Base-by-base conservation (phyloP, 768 basidiomycete genomes). In the Collybia sordida region DNA sequence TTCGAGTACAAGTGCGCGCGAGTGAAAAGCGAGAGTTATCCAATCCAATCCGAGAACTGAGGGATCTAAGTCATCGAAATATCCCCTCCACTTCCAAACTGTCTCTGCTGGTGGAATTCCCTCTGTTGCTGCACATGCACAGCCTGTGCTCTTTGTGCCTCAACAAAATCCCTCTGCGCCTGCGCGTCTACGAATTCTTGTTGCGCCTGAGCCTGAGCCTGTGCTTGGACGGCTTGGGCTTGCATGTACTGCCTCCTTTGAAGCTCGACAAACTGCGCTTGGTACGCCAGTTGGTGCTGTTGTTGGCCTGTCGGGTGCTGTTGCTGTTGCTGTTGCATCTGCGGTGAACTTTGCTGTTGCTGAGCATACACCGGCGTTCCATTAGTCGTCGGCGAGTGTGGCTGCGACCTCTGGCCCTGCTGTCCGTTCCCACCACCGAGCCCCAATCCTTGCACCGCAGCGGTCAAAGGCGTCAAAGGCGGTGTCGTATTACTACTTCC, bases 301-400 rank as follows among this genome's bases (percentile, higher is more conserved):
- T 55, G 53, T 11, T 41, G 6, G 31, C 42, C n/a, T 47, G 41
- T 19, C 25, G 48, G 25, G 53, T 45, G 35, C 47, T 52, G 53
- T 34, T 47, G 53, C 25, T 53, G 56, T 39, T 52, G 17, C 42
- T 49, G 49, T 21, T 46, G 24, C 21, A 40, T 25, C 35, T 45
- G 45, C 27, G 44, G 42, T 22, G 43, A 45, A 65, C 31, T 14
- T 14, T 31, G 66, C 27, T 54, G 54, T 23, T 53, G 54, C 40
- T 58, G 59, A n/a, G 53, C 54, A n/a, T 61, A 52, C 35, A 46
- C 51, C 41, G 70, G 69, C 22, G 11, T 44, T 39, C 36, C 45
- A 21, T 65, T 61, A n/a, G 66, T 67, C 0, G 70, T 67, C 25
- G 70, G 70, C 11, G 67, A 59, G 43, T 72, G 70, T 49, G 68